phyloP scores from a whole-genome alignment of 768 basidiomycete species.

The Aureoboletus auriporus region DNA sequence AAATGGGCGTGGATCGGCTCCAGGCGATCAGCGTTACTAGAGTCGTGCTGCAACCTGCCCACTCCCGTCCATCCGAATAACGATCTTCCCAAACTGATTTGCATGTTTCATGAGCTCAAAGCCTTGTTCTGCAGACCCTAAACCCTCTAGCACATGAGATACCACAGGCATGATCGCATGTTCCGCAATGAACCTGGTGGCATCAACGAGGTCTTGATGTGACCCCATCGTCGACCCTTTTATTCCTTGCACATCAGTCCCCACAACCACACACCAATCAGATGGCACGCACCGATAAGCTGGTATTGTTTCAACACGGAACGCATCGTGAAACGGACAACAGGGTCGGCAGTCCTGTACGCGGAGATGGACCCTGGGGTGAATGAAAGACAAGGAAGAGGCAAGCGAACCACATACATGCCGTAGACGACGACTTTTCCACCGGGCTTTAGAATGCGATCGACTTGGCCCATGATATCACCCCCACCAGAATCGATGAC shows the following conservation, averaged over 20 bases:
- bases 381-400: constrained; percentile 3
- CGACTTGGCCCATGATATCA: constrained; percentile 50
- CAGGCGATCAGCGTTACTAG: constrained; percentile 7
- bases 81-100: constrained; percentile 76
- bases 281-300: constrained; percentile 53
- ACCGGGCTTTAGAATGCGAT: constrained; percentile 50
- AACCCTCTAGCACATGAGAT: constrained; percentile 63
- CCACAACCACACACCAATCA: constrained; percentile 1
- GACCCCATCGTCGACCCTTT: constrained; percentile 86
- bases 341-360: constrained; percentile 56
- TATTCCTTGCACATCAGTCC: constrained; percentile 14
- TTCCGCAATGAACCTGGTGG: constrained; percentile 63
- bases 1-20: background rate
- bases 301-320: constrained; percentile 73
- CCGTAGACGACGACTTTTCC: constrained; percentile 63
- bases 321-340: constrained; percentile 69
- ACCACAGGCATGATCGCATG: constrained; percentile 69
- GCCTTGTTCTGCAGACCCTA: constrained; percentile 61
- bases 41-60: constrained; percentile 23
- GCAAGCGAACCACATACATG: constrained; percentile 38
- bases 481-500: constrained; percentile 72
- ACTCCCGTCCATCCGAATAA: constrained; percentile 42
- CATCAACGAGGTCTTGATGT: constrained; percentile 64
- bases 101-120: constrained; percentile 64
- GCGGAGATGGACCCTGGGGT: constrained; percentile 8